Conservation (phyloP, 1,139 yeast genomes). For the Geotrichum klebahnii region DNA sequence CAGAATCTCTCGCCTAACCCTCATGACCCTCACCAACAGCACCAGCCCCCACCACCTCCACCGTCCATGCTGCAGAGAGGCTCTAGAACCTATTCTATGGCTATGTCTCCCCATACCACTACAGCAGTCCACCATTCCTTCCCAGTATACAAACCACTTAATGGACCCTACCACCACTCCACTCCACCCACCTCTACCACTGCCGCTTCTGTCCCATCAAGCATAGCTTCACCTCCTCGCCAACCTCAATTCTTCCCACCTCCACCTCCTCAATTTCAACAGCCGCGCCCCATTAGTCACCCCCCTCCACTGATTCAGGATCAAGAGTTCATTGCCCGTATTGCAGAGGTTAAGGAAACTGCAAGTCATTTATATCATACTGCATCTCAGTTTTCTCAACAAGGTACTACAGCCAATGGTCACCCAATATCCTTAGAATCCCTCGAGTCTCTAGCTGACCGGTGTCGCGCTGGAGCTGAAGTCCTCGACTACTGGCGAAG, state of each 20-base stretch:
- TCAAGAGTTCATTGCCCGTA: not conserved
- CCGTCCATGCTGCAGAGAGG: too few species aligned
- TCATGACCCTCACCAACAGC: too few species aligned
- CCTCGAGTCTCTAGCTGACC: slow-evolving; percentile 4
- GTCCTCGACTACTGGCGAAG: slow-evolving; percentile 11
- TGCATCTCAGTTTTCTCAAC: not conserved
- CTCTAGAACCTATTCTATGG: not conserved
- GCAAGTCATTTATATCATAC: not conserved
- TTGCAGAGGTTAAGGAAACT: not conserved
- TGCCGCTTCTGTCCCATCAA: slow-evolving; percentile 1
- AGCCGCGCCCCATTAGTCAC: slow-evolving; percentile 7
- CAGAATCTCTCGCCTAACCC: too few species aligned
- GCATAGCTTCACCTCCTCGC: not conserved
- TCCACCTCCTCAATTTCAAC: not conserved
- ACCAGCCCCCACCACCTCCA: too few species aligned
- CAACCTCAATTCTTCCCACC: slow-evolving; percentile 8
- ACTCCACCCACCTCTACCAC: slow-evolving; percentile 7
- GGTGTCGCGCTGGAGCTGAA: slow-evolving; percentile 7
- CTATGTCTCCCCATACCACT: slow-evolving; percentile 1
- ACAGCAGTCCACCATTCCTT: not conserved
- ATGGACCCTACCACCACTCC: not conserved
- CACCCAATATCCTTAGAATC: not conserved
- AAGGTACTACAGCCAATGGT: not conserved
- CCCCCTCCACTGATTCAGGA: not conserved
- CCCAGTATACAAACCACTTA: not conserved